A percentile compares a stretch with the other conserved stretches of the same genome.
phyloP scores from a whole-genome alignment of 768 basidiomycete species.

The Brasilioporus rufonigricans region DNA sequence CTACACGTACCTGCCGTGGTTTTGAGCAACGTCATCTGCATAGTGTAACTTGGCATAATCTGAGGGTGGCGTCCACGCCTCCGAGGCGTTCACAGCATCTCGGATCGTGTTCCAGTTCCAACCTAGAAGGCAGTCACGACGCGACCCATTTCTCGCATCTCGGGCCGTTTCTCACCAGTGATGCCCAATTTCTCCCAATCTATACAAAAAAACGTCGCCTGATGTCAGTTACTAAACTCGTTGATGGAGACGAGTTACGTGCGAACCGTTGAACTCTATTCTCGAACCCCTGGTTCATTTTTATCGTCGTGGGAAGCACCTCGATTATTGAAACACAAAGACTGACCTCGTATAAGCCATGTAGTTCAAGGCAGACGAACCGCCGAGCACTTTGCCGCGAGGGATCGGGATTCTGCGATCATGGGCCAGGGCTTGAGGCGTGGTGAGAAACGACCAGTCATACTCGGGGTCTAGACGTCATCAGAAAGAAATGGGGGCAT shows the following conservation, averaged over 20 bases:
- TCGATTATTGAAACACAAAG: not conserved
- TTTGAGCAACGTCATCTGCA: conserved; percentile 5
- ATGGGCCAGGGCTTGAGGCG: conserved; percentile 5
- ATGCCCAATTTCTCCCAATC: conserved; percentile 16
- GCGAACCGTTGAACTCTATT: conserved; percentile 14
- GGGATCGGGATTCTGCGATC: conserved; percentile 8
- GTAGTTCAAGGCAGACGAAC: conserved; percentile 12
- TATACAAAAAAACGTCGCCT: not conserved
- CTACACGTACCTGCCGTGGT: conserved; percentile 13
- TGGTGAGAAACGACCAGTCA: conserved; percentile 15
- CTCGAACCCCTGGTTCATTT: conserved; percentile 7
- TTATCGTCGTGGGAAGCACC: not conserved
- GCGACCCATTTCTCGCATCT: not conserved
- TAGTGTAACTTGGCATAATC: conserved; percentile 11
- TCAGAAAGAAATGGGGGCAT: not conserved
- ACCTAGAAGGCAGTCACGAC: conserved; percentile 3
- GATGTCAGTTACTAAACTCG: not conserved
- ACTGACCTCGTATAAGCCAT: conserved; percentile 13
- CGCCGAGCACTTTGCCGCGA: conserved; percentile 13
- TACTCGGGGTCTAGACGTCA: conserved; percentile 11
- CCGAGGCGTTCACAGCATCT: conserved; percentile 10
- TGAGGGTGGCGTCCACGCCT: conserved; percentile 16
- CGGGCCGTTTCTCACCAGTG: conserved; percentile 7
- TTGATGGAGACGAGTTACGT: not conserved
- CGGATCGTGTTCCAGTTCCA: conserved; percentile 8